These are phyloP conservation scores for Curvularia lunata DNA, from an alignment of 2,329 filamentous ascomycete genomes.

Conservation along the genomic window DNA sequence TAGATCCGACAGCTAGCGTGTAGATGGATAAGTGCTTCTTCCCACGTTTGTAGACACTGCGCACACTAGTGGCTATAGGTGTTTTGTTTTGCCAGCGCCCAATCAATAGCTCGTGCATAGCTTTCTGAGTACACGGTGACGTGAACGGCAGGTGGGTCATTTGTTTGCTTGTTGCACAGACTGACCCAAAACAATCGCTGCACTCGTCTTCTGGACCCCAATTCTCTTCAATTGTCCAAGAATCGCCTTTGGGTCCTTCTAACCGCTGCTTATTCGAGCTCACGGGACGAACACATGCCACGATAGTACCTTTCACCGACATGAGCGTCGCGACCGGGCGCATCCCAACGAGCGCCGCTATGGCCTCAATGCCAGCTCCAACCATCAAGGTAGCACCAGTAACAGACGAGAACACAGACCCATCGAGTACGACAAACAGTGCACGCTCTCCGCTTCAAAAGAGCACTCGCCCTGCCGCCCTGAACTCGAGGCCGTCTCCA, in stretches of 20 bases:
- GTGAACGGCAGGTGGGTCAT: constrained; percentile 20
- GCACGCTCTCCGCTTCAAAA: constrained; percentile 11
- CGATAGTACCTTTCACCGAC: constrained; percentile 19
- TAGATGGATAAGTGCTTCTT: constrained; percentile 7
- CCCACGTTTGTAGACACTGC: constrained; percentile 1
- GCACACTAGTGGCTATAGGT: background rate
- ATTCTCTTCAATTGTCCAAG: background rate
- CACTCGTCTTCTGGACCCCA: constrained; percentile 7
- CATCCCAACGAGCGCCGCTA: constrained; percentile 6
- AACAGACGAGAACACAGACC: constrained; percentile 14
- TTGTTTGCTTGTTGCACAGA: constrained; percentile 38
- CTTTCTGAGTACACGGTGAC: constrained; percentile 30
- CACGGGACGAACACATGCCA: constrained; percentile 8
- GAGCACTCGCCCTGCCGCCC: constrained; percentile 3
- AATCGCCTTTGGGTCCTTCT: background rate
- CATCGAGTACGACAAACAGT: constrained; percentile 12
- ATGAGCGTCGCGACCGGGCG: background rate
- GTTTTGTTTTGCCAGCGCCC: background rate
- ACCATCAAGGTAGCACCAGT: constrained; percentile 9
- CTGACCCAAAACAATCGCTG: constrained; percentile 24
- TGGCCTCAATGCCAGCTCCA: constrained; percentile 6
- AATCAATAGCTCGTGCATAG: constrained; percentile 19
- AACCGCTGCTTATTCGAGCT: constrained; percentile 1
- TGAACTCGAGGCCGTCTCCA: constrained; percentile 10
- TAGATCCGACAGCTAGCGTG: constrained; percentile 1